Conservation (phyloP, 2,329 filamentous ascomycete species). For the Furcasterigmium sp. region DNA sequence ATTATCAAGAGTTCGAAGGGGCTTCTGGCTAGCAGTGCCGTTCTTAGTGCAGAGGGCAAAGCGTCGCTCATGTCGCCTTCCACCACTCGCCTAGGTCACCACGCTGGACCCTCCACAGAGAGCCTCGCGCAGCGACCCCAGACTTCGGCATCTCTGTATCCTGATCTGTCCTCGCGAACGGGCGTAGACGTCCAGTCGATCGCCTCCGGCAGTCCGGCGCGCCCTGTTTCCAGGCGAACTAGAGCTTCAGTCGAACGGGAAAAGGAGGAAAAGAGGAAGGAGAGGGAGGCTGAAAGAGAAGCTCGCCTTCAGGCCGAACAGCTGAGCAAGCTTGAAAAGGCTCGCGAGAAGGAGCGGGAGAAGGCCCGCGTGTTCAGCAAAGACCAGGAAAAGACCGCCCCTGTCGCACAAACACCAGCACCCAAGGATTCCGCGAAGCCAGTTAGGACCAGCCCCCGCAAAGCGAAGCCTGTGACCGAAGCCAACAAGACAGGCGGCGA, state of each 20-base stretch:
- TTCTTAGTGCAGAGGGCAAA: slow-evolving; percentile 58
- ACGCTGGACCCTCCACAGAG: slow-evolving; percentile 42
- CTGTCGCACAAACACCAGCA: slow-evolving; percentile 19
- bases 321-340: slow-evolving; percentile 59
- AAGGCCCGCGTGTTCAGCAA: slow-evolving; percentile 57
- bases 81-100: slow-evolving; percentile 36
- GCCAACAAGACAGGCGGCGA: slow-evolving; percentile 19
- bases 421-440: slow-evolving; percentile 37
- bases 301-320: slow-evolving; percentile 56
- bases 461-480: slow-evolving; percentile 31
- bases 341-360: slow-evolving; percentile 63
- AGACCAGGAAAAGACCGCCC: slow-evolving; percentile 19
- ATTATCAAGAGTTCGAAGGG: slow-evolving; percentile 76
- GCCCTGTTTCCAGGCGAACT: slow-evolving; percentile 41
- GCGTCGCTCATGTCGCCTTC: slow-evolving; percentile 52
- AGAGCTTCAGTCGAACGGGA: slow-evolving; percentile 57
- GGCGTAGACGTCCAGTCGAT: slow-evolving; percentile 18
- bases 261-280: slow-evolving; percentile 59
- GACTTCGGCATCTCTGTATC: slow-evolving; percentile 34
- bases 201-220: slow-evolving; percentile 34
- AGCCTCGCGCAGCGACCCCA: slow-evolving; percentile 29
- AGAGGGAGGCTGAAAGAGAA: slow-evolving; percentile 64
- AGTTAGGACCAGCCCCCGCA: slow-evolving; percentile 47
- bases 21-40: slow-evolving; percentile 73
- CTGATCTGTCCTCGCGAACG: slow-evolving; percentile 36